Evolutionary conservation across 2,329 filamentous ascomycete species (phyloP), one percentile per base, ranked within the genome.

Genomic region (Phaeosphaeriaceae sp.): DNA sequence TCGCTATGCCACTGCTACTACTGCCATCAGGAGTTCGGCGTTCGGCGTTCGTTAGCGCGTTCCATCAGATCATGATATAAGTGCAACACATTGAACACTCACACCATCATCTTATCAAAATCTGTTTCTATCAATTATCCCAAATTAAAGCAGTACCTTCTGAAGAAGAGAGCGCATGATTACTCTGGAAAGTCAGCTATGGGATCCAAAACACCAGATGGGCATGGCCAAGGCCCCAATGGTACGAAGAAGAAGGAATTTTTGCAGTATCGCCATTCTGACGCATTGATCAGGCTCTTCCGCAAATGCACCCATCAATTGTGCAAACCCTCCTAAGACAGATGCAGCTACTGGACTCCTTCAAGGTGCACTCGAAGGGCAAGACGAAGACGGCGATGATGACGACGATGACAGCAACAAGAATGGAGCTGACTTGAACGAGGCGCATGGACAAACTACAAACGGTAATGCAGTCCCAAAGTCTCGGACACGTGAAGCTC

Each of bases 361-460:
- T 54, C 57, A 70, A 44, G 69, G 72, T 56, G 60, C 64, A 44
- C 74, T 80, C 74, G 79, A 78, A 61, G 77, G 81, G 57, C 81
- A 71, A 49, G 68, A 78, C 54, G 82, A 84, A 65, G 79, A 79
- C 48, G 82, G 81, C 48, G 80, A 80, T 47, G 82, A 83, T 51
- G 81, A 83, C 48, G 80, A 81, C 45, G 82, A 83, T 49, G 81
- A 83, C 27, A 81, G 80, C 55, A 78, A 79, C 42, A 76, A 76
- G 21, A 72, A 51, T 51, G 70, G 67, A 77, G 75, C 76, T 61
- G 66, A 62, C 66, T 27, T 68, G 68, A 75, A 67, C 53, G 41
- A 45, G 3, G 31, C 31, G 55, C 54, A 54, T 55, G 63, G 51
- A 57, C 59, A 77, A 72, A 41, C 46, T 54, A 63, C 22, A 33